Conservation (phyloP, 208 protist genomes). For the Zelonia costaricensis region DNA sequence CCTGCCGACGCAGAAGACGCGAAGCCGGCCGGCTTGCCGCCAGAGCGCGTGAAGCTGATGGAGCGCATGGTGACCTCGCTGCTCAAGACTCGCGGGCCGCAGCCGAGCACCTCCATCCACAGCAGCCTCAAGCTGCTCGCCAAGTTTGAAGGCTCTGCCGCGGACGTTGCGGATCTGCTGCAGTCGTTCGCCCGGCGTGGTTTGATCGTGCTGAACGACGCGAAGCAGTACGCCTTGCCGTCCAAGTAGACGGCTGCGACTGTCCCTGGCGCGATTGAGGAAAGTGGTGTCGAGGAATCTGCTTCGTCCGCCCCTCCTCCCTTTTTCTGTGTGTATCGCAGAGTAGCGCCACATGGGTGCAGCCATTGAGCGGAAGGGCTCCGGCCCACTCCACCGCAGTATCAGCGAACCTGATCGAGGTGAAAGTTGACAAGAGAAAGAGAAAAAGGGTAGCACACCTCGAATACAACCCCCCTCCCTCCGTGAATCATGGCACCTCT, state of each 20-base stretch:
- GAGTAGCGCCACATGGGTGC: no score
- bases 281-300: no score
- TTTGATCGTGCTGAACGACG: conserved; percentile 57
- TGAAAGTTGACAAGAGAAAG: no score
- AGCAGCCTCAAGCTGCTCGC: conserved; percentile 87
- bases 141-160: conserved; percentile 50
- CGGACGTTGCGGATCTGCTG: conserved; percentile 68
- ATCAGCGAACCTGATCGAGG: no score
- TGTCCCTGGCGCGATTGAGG: no score
- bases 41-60: conserved; percentile 70
- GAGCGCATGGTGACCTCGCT: conserved; percentile 70
- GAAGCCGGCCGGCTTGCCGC: conserved; percentile 43
- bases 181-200: conserved; percentile 60
- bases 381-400: no score
- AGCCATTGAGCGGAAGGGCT: no score
- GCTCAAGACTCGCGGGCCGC: conserved; percentile 56
- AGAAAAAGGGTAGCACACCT: no score
- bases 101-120: conserved; percentile 68
- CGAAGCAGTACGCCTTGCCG: conserved; percentile 59
- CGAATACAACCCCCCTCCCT: no score
- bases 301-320: no score
- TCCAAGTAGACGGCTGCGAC: conserved; percentile 10
- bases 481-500: no score
- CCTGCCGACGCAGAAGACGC: conserved; percentile 39
- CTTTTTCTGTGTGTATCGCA: not conserved